phyloP scores from a whole-genome alignment of 1,284 basidiomycete species.

The Spongispora temasekensis region DNA sequence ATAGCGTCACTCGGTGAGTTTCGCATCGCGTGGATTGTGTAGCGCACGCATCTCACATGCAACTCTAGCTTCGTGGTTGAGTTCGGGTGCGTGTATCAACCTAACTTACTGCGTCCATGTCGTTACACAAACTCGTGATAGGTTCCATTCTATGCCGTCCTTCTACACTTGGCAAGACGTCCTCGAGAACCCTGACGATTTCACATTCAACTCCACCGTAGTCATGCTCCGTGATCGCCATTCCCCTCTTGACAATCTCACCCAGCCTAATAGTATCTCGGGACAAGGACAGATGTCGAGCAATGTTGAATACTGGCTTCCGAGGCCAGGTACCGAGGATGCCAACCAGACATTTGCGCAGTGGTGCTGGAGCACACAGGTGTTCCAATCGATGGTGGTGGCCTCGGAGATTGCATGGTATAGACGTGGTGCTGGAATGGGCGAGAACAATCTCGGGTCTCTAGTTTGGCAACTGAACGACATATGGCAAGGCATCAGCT shows the following conservation, averaged over 20 bases:
- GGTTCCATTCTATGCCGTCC: constrained; percentile 57
- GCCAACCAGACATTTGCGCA: constrained; percentile 46
- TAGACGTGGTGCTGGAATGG: constrained; percentile 42
- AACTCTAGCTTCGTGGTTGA: background rate
- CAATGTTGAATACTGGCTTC: constrained; percentile 56
- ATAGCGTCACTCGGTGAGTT: constrained; percentile 50
- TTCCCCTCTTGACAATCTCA: constrained; percentile 36
- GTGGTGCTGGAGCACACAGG: constrained; percentile 62
- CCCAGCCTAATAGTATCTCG: constrained; percentile 55
- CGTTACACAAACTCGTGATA: constrained; percentile 17
- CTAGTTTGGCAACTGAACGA: constrained; percentile 59
- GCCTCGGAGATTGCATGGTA: background rate
- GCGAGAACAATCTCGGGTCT: background rate
- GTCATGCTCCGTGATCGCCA: background rate
- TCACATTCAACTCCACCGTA: constrained; percentile 29
- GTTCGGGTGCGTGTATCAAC: background rate
- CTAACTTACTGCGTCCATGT: too few relatives aligned
- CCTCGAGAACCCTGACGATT: constrained; percentile 50
- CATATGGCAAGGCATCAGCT: constrained; percentile 55
- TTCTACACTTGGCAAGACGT: constrained; percentile 49
- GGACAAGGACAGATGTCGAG: constrained; percentile 57
- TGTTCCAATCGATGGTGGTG: constrained; percentile 52
- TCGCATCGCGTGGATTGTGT: background rate
- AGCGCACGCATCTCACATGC: background rate
- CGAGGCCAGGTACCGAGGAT: constrained; percentile 49